A percentile compares a stretch with the other conserved stretches of the same genome.
Conservation (phyloP, 2,329 filamentous ascomycete genomes). For the Aspergillus quadricinctus region DNA sequence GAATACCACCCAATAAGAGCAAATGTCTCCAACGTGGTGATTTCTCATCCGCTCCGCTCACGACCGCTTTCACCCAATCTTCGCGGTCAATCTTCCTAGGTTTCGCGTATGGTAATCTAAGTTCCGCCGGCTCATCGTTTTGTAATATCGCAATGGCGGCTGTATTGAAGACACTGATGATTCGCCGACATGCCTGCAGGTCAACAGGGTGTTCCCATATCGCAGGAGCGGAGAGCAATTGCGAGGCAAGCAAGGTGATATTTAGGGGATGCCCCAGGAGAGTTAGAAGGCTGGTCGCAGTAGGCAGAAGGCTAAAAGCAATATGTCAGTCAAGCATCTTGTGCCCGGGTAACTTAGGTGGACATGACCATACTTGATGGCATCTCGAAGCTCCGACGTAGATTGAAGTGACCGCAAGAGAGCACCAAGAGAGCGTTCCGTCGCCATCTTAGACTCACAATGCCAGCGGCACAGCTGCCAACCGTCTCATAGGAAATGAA, state of each 20-base stretch:
- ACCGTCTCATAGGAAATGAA: slow-evolving; percentile 5
- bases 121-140: slow-evolving; percentile 38
- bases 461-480: neutral
- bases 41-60: slow-evolving; percentile 57
- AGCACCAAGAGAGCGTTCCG: slow-evolving; percentile 57
- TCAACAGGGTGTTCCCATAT: slow-evolving; percentile 55
- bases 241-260: slow-evolving; percentile 56
- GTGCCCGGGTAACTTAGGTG: neutral
- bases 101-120: slow-evolving; percentile 29
- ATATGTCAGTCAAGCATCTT: slow-evolving; percentile 11
- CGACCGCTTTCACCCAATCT: slow-evolving; percentile 56
- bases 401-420: slow-evolving; percentile 58
- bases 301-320: slow-evolving; percentile 48
- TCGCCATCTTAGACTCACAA: slow-evolving; percentile 44
- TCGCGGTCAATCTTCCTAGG: slow-evolving; percentile 52
- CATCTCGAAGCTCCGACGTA: slow-evolving; percentile 56
- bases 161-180: slow-evolving; percentile 60
- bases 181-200: slow-evolving; percentile 51
- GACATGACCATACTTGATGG: slow-evolving; percentile 46
- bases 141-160: slow-evolving; percentile 53
- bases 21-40: slow-evolving; percentile 76
- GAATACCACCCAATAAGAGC: slow-evolving; percentile 71
- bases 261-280: slow-evolving; percentile 59
- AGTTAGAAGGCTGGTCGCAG: slow-evolving; percentile 44
- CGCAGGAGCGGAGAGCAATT: slow-evolving; percentile 55